A percentile compares a stretch with the other conserved stretches of the same genome.
phyloP scores from a whole-genome alignment of 805 yeast species.

The Starmerella sp. region DNA sequence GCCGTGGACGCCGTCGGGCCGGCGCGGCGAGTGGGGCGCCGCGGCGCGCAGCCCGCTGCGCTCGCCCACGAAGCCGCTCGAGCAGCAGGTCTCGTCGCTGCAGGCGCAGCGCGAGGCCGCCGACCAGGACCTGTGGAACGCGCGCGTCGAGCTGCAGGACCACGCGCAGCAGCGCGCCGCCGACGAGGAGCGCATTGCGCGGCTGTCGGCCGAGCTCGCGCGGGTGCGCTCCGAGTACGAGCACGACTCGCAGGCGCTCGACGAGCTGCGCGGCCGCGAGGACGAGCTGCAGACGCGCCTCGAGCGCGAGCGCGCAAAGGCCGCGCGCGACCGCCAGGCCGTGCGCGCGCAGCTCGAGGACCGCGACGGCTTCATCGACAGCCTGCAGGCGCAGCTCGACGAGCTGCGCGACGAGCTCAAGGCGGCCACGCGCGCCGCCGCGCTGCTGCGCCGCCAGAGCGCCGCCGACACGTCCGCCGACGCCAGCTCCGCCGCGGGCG shows the following conservation, averaged over 20 bases:
- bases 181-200: slow-evolving; percentile 17
- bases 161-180: slow-evolving; percentile 21
- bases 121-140: slow-evolving; percentile 32
- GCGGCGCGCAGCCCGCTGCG: not conserved
- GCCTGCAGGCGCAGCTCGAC: slow-evolving; percentile 10
- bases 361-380: slow-evolving; percentile 11
- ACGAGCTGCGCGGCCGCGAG: slow-evolving; percentile 22
- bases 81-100: slow-evolving; percentile 11
- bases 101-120: slow-evolving; percentile 21
- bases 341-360: slow-evolving; percentile 2
- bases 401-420: not conserved
- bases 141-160: slow-evolving; percentile 29
- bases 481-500: not conserved
- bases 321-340: not conserved
- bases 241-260: slow-evolving; percentile 22
- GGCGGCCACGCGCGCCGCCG: not conserved
- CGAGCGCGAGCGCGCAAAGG: slow-evolving; percentile 2
- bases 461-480: not conserved
- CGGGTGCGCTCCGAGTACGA: slow-evolving; percentile 13
- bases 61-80: slow-evolving; percentile 6
- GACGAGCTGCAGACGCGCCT: not conserved
- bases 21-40: slow-evolving; percentile 13
- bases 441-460: not conserved
- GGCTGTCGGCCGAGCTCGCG: slow-evolving; percentile 16
- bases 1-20: slow-evolving; percentile 16